phyloP scores from a whole-genome alignment of 768 basidiomycete species.

The Pleurotus platypus region DNA sequence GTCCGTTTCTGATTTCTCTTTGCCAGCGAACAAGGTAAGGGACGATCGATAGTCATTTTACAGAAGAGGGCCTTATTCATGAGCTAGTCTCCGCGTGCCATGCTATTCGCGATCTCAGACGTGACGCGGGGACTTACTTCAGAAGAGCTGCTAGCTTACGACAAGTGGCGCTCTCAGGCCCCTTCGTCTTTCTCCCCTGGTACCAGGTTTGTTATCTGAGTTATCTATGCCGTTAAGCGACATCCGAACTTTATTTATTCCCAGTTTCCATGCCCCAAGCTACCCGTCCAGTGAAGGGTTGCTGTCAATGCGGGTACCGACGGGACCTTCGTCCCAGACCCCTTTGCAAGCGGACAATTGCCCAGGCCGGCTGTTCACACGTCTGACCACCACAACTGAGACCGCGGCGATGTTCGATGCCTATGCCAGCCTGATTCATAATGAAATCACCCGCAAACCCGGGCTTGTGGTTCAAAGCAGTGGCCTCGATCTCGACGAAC shows the following conservation, averaged over 20 bases:
- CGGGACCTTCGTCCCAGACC: not conserved
- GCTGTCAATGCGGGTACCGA: slow-evolving; percentile 39
- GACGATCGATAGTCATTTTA: not conserved
- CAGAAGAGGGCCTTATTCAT: slow-evolving; percentile 1
- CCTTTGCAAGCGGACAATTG: not conserved
- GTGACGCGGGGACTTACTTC: slow-evolving; percentile 60
- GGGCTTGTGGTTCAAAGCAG: slow-evolving; percentile 24
- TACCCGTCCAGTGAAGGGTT: slow-evolving; percentile 64
- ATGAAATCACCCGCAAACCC: slow-evolving; percentile 35
- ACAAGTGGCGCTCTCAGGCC: slow-evolving; percentile 31
- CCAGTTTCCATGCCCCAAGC: slow-evolving; percentile 43
- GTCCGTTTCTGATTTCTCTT: slow-evolving; percentile 37
- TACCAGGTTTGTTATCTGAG: slow-evolving; percentile 8
- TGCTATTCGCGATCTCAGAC: slow-evolving; percentile 40
- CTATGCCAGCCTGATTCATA: slow-evolving; percentile 51
- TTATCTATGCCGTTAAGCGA: not conserved
- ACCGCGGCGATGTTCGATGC: slow-evolving; percentile 38
- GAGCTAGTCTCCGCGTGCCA: slow-evolving; percentile 2
- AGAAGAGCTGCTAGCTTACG: slow-evolving; percentile 29
- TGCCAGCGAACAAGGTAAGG: not conserved
- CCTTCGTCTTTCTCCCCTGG: not conserved
- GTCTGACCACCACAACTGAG: slow-evolving; percentile 38
- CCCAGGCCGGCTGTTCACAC: slow-evolving; percentile 32
- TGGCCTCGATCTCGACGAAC: slow-evolving; percentile 51
- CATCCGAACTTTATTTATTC: not conserved